These are phyloP conservation scores for Aureobasidium sp. DNA, from an alignment of 2,329 filamentous ascomycete genomes.

Conservation along the genomic window DNA sequence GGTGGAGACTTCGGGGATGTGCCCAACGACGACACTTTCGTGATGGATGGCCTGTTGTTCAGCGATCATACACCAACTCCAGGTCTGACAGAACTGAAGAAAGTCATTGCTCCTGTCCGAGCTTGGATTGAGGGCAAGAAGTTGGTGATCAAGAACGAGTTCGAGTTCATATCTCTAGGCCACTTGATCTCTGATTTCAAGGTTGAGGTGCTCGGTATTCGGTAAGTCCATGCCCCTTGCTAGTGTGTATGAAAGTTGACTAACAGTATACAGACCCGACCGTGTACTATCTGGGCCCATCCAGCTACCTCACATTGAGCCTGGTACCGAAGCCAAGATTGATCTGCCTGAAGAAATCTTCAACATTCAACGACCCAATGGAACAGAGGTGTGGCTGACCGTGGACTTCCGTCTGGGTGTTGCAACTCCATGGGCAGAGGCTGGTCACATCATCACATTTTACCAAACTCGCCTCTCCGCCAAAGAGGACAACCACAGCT, in stretches of 20 bases:
- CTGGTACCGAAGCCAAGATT: not conserved
- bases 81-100: slow-evolving; percentile 35
- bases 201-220: not conserved
- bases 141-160: slow-evolving; percentile 23
- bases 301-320: slow-evolving; percentile 24
- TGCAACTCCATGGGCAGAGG: slow-evolving; percentile 36
- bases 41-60: slow-evolving; percentile 36
- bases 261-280: slow-evolving; percentile 47
- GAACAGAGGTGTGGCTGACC: slow-evolving; percentile 38
- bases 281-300: slow-evolving; percentile 66
- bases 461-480: slow-evolving; percentile 13
- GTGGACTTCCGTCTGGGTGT: slow-evolving; percentile 37
- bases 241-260: not conserved
- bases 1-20: slow-evolving; percentile 36
- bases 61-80: slow-evolving; percentile 34
- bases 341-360: slow-evolving; percentile 5
- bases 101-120: slow-evolving; percentile 34
- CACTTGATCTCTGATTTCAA: slow-evolving; percentile 9
- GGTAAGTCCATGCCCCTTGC: not conserved
- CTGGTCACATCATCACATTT: slow-evolving; percentile 18
- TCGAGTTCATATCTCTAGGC: slow-evolving; percentile 19
- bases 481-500: not conserved
- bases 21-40: slow-evolving; percentile 34
- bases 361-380: not conserved
- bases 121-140: not conserved